phyloP scores from a whole-genome alignment of 2,329 filamentous ascomycete genomes.

The Zalaria sp. region DNA sequence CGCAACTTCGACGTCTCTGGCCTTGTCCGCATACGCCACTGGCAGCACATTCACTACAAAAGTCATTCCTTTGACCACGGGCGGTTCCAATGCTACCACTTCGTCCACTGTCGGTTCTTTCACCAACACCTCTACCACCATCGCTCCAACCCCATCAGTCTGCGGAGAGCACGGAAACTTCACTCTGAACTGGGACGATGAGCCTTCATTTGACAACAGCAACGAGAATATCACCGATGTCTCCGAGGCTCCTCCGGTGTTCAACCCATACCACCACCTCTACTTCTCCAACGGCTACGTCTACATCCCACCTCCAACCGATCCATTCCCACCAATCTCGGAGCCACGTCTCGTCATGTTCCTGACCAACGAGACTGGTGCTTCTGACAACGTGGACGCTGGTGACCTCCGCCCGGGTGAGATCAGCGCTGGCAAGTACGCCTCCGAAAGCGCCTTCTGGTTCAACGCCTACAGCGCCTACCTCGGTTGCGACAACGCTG shows the following conservation, averaged over 20 bases:
- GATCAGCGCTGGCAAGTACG: constrained; percentile 31
- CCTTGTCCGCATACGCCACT: no score
- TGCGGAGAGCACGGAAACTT: constrained; percentile 34
- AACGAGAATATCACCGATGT: constrained; percentile 18
- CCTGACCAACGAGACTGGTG: constrained; percentile 20
- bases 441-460: constrained; percentile 31
- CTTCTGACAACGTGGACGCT: constrained; percentile 13
- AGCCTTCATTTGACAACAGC: constrained; percentile 19
- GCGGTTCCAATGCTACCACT: neutral
- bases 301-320: constrained; percentile 30
- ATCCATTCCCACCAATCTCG: constrained; percentile 31
- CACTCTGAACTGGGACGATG: constrained; percentile 17
- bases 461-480: constrained; percentile 34
- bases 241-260: constrained; percentile 25
- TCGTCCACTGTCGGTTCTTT: neutral
- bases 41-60: no score
- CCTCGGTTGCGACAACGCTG: constrained; percentile 33
- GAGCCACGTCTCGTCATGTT: constrained; percentile 34
- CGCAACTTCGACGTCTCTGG: no score
- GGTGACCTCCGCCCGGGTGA: constrained; percentile 27
- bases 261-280: constrained; percentile 36
- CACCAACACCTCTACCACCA: constrained; percentile 1
- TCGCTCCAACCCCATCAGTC: constrained; percentile 4
- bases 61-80: neutral
- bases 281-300: constrained; percentile 37